Conservation (phyloP, 257 asterid genomes). For the Handroanthus guayacan region DNA sequence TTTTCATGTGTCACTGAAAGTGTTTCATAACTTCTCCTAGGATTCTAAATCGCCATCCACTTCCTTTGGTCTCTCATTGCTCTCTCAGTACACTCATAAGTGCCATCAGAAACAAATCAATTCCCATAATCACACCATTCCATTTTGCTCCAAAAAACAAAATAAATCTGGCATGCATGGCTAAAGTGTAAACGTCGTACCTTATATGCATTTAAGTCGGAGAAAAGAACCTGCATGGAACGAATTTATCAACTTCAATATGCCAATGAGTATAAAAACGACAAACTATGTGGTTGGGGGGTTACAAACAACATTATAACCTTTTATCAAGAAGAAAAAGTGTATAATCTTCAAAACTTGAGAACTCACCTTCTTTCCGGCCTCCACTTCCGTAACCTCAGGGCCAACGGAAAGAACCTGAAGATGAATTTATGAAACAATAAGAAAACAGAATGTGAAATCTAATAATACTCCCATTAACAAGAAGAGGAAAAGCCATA, state of each 20-base stretch:
- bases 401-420: constrained; percentile 84
- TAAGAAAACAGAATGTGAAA: background rate
- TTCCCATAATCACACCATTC: constrained; percentile 1
- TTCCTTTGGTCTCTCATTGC: background rate
- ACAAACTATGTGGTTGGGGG: background rate
- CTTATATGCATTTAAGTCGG: constrained; percentile 85
- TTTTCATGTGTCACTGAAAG: background rate
- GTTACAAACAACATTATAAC: background rate
- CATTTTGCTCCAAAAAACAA: background rate
- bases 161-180: too few relatives aligned
- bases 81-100: background rate
- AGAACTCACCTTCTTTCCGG: constrained; percentile 75
- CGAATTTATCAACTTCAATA: constrained; percentile 17
- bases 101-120: background rate
- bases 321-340: background rate
- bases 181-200: constrained; percentile 42
- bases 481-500: background rate
- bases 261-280: background rate
- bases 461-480: background rate
- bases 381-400: constrained; percentile 65
- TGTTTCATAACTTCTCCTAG: background rate
- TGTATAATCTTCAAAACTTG: background rate
- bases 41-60: background rate
- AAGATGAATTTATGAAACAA: background rate
- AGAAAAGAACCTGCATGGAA: constrained; percentile 83